Evolutionary conservation across 1,139 yeast genomes (phyloP).

Genomic region (Suhomyces ambrosiae): DNA sequence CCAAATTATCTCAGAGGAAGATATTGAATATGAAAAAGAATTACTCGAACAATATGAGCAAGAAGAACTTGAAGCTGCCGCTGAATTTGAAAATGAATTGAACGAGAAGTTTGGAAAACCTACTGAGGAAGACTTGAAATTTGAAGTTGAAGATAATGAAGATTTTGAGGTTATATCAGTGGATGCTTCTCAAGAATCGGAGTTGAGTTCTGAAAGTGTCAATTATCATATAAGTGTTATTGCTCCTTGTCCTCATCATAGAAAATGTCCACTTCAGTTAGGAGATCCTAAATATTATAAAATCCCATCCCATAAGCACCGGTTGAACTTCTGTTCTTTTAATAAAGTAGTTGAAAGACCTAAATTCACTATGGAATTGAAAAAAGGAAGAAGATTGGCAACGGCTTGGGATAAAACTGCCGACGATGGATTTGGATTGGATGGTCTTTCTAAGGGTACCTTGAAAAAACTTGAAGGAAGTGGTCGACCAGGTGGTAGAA

Average conservation of each 20-base stretch:
- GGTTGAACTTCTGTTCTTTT: slow-evolving; percentile 75
- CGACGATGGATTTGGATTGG: slow-evolving; percentile 54
- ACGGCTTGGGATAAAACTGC: slow-evolving; percentile 67
- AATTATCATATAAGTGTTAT: slow-evolving; percentile 63
- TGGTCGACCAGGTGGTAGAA: slow-evolving; percentile 76
- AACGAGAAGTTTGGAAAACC: slow-evolving; percentile 44
- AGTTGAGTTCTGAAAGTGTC: slow-evolving; percentile 27
- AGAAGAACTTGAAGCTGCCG: slow-evolving; percentile 19
- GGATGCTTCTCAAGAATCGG: slow-evolving; percentile 19
- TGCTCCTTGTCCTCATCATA: slow-evolving; percentile 93
- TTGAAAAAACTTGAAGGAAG: slow-evolving; percentile 42
- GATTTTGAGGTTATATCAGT: slow-evolving; percentile 42
- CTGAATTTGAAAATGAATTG: slow-evolving; percentile 39
- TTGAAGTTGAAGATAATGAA: slow-evolving; percentile 49
- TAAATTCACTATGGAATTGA: slow-evolving; percentile 72
- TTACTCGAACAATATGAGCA: slow-evolving; percentile 31
- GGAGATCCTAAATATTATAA: slow-evolving; percentile 70
- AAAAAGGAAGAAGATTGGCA: slow-evolving; percentile 76
- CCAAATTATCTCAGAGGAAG: slow-evolving; percentile 38
- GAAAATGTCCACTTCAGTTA: slow-evolving; percentile 81
- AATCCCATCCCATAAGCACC: slow-evolving; percentile 60
- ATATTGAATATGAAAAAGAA: slow-evolving; percentile 35
- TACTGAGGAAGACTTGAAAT: slow-evolving; percentile 46
- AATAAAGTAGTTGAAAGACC: slow-evolving; percentile 78
- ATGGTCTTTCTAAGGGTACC: slow-evolving; percentile 28